These are phyloP conservation scores for Exophiala dermatitidis DNA, from an alignment of 2,329 filamentous ascomycete species.

Conservation along the genomic window DNA sequence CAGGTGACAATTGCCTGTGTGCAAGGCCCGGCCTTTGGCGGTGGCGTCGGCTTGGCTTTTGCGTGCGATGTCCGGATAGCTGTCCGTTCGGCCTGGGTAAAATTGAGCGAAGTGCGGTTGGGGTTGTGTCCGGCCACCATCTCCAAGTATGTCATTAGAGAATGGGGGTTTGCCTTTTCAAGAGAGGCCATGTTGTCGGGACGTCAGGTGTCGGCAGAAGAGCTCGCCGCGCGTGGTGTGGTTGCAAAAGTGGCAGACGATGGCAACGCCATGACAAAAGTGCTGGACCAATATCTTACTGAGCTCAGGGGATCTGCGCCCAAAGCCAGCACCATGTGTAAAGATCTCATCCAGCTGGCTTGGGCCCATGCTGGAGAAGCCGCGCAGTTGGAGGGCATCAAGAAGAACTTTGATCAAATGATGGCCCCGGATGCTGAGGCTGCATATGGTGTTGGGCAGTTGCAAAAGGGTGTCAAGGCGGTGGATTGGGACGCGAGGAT, in stretches of 20 bases:
- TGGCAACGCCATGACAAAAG: constrained; percentile 9
- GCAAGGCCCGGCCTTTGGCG: constrained; percentile 40
- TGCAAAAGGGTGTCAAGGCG: constrained; percentile 24
- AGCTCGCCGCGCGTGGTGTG: constrained; percentile 28
- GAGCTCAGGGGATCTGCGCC: constrained; percentile 28
- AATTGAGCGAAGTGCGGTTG: constrained; percentile 38
- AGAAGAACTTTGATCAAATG: constrained; percentile 29
- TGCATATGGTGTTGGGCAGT: constrained; percentile 26
- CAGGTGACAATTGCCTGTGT: constrained; percentile 39
- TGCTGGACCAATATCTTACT: constrained; percentile 28
- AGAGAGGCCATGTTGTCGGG: constrained; percentile 37
- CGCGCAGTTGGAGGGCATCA: constrained; percentile 23
- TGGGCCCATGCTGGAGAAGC: constrained; percentile 25
- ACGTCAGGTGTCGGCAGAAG: constrained; percentile 27
- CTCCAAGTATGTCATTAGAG: constrained; percentile 37
- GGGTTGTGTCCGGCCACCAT: constrained; percentile 37
- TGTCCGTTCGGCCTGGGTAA: constrained; percentile 23
- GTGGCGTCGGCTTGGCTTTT: constrained; percentile 41
- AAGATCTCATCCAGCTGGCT: constrained; percentile 30
- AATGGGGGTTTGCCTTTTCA: constrained; percentile 35
- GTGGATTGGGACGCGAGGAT: constrained; percentile 27
- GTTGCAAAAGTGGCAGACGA: constrained; percentile 25
- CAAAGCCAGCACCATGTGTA: constrained; percentile 32
- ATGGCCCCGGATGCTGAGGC: constrained; percentile 28
- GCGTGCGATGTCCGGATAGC: constrained; percentile 36